Conservation (phyloP, 495 filamentous ascomycete genomes). For the Hypoxylon fuscum region DNA sequence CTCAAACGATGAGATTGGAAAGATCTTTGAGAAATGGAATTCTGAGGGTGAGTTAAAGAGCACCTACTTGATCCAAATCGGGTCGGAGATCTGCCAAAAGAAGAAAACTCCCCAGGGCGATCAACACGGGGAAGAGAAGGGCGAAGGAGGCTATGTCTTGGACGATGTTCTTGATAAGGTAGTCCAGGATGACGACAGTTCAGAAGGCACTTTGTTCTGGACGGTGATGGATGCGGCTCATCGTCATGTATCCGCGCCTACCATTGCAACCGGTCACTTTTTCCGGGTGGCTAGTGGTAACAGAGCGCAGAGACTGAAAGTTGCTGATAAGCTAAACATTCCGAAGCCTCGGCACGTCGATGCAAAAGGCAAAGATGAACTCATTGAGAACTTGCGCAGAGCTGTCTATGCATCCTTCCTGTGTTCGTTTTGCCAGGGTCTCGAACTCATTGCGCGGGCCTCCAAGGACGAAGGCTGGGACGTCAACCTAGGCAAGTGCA, state of each 20-base stretch:
- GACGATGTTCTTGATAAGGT: conserved; percentile 77
- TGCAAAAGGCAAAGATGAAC: conserved; percentile 53
- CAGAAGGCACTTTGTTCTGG: conserved; percentile 77
- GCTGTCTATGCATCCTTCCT: conserved; percentile 73
- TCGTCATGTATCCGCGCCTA: conserved; percentile 71
- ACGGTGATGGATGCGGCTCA: conserved; percentile 67
- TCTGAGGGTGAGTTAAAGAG: conserved; percentile 63
- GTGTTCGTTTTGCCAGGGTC: conserved; percentile 70
- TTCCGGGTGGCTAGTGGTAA: conserved; percentile 73
- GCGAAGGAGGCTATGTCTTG: conserved; percentile 63
- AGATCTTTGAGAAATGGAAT: conserved; percentile 70
- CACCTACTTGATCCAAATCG: conserved; percentile 72
- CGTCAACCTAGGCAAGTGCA: conserved; percentile 64
- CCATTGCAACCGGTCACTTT: conserved; percentile 70
- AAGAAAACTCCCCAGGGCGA: conserved; percentile 36
- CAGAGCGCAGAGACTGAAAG: conserved; percentile 61
- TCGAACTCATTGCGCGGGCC: conserved; percentile 71
- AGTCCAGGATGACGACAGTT: conserved; percentile 73
- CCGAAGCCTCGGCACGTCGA: conserved; percentile 53
- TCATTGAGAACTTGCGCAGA: conserved; percentile 67
- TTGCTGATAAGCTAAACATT: conserved; percentile 45
- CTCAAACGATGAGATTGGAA: conserved; percentile 68
- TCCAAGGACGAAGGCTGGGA: conserved; percentile 70
- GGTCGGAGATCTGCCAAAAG: conserved; percentile 66
- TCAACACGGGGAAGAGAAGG: conserved; percentile 37